Evolutionary conservation across 1,284 basidiomycete species (phyloP).

Genomic region (Heterobasidion parviporum): DNA sequence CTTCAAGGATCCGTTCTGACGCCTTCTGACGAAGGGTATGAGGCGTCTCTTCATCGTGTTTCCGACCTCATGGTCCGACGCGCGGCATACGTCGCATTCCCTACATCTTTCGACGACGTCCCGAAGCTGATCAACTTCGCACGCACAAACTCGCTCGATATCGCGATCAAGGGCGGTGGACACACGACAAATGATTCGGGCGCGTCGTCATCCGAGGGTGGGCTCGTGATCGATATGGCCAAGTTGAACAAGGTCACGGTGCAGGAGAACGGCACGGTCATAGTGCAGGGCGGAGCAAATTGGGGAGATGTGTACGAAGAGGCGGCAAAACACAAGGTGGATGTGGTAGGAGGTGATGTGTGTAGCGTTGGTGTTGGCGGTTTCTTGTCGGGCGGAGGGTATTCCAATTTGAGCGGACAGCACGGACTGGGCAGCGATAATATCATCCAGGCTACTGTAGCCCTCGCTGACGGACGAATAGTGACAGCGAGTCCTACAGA

Average conservation of each 20-base stretch:
- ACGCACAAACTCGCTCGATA: neutral
- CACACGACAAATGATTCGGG: neutral
- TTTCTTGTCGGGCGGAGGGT: neutral
- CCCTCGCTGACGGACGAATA: neutral
- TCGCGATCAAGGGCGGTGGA: neutral
- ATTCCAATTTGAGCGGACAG: neutral
- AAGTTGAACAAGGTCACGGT: neutral
- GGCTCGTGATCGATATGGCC: neutral
- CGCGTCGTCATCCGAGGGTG: neutral
- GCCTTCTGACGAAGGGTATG: neutral
- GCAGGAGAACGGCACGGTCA: neutral
- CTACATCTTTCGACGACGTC: neutral
- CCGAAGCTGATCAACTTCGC: neutral
- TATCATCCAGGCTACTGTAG: neutral
- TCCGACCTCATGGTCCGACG: neutral
- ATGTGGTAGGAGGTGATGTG: neutral
- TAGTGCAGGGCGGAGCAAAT: neutral
- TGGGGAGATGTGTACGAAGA: neutral
- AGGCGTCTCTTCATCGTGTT: neutral
- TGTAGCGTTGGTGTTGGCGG: neutral
- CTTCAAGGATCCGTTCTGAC: neutral
- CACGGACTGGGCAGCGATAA: neutral
- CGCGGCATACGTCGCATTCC: neutral
- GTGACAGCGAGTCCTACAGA: neutral
- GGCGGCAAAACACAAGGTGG: neutral